Evolutionary conservation across 176 grass and related monocot species (phyloP), one percentile per base, ranked within the genome.

Genomic region (Oryza nivara): DNA sequence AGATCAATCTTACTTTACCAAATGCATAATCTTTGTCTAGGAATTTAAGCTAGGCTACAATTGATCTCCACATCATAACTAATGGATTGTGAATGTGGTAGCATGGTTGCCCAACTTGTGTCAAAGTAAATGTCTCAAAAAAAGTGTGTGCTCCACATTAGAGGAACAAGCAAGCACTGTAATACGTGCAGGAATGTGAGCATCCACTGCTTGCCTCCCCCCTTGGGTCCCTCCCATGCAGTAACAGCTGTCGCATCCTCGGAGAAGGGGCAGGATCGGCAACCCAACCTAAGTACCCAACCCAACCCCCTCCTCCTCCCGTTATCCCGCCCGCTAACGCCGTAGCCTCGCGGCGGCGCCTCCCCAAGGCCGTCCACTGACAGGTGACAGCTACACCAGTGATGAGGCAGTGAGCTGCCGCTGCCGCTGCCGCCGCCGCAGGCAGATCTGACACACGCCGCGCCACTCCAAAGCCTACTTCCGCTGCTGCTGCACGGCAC

Each of bases 381-480:
- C 58, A 63, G 19, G 56, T 9, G 19, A 8, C 56, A n/a, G 51
- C 51, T 49, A 14, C 47, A 3, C 47, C 19, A 58, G 54, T 58
- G 47, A 49, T 15, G 49, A 58, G 19, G 17, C 20, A 60, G 19
- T 22, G 19, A n/a, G 30, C 44, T 8, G 11, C 64, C 64, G 65
- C 44, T 8, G 11, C 64, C 64, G 65, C 65, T 10, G 65, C 58
- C 58, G 60, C 17, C 63, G 64, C 77, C 80, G 51, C 36, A 72
- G 35, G 65, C 79, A 82, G 68, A 71, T 82, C 80, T 82, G 80
- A 72, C 77, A 48, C 28, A 25, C 76, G 9, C 67, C 7, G 67
- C 28, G 45, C 25, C 65, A 15, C 6, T 5, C 28, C 34, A 80
- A 70, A 51, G 78, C 46, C 79, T 69, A 44, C 9, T 44, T 0